Evolutionary conservation across 371 early-diverging fungal genomes (phyloP).

Genomic region (Catenaria anguillulae): DNA sequence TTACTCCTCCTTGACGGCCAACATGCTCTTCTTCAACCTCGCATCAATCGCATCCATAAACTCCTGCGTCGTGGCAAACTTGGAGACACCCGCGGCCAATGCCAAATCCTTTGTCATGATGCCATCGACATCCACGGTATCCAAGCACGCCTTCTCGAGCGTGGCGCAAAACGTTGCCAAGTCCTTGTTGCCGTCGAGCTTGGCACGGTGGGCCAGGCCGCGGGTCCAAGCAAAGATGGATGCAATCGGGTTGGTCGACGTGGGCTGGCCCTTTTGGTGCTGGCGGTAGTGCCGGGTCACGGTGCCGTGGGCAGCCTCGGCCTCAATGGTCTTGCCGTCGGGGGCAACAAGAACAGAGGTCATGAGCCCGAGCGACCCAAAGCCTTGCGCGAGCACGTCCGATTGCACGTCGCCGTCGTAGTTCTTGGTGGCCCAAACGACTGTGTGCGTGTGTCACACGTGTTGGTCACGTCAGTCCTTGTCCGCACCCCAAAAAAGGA

Average conservation of each 20-base stretch:
- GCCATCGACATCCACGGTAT: conserved; percentile 65
- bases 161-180: conserved; percentile 57
- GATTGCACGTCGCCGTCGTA: conserved; percentile 76
- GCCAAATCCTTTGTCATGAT: conserved; percentile 97
- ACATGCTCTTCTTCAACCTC: no score
- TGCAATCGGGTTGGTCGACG: conserved; percentile 92
- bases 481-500: no score
- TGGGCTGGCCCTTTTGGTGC: conserved; percentile 81
- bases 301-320: conserved; percentile 96
- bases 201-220: conserved; percentile 88
- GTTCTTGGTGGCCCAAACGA: conserved; percentile 93
- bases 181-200: conserved; percentile 65
- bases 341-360: conserved; percentile 87
- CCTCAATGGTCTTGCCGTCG: conserved; percentile 86
- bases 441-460: no score
- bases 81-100: conserved; percentile 17
- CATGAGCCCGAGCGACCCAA: conserved; percentile 85
- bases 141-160: conserved; percentile 76
- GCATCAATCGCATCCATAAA: conserved; percentile 1
- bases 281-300: conserved; percentile 95
- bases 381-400: conserved; percentile 89
- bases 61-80: neutral
- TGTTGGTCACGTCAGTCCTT: no score
- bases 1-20: no score
- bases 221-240: conserved; percentile 97